phyloP scores from a whole-genome alignment of 176 grass and related monocot species.

The Rhynchospora breviuscula region DNA sequence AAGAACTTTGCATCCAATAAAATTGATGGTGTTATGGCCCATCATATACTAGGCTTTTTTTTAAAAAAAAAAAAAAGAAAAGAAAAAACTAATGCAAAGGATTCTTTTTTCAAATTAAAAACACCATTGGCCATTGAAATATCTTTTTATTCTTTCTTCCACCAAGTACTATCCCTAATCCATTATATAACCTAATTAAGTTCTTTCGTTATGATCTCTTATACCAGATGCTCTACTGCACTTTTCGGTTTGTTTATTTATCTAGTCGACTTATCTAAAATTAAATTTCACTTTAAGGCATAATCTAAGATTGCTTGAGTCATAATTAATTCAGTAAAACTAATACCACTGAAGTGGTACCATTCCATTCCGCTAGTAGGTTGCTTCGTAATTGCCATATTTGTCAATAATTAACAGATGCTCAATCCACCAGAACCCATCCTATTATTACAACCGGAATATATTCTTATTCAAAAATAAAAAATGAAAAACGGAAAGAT shows the following conservation, averaged over 20 bases:
- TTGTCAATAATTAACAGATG: not conserved
- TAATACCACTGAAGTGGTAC: not conserved
- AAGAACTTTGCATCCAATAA: not conserved
- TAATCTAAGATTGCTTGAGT: not conserved
- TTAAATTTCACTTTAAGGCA: not conserved
- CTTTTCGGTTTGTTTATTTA: not conserved
- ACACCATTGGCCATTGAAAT: not conserved
- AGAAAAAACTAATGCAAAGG: no score
- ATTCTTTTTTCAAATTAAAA: not conserved
- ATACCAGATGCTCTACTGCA: not conserved
- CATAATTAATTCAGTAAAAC: not conserved
- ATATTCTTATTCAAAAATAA: not conserved
- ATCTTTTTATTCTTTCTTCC: not conserved
- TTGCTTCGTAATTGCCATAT: not conserved
- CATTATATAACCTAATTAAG: not conserved
- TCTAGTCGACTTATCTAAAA: not conserved
- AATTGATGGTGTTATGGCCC: not conserved
- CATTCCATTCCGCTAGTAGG: not conserved
- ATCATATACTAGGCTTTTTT: not conserved
- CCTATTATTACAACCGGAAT: constrained; percentile 8
- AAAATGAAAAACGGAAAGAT: not conserved
- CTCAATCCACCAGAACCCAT: constrained; percentile 6
- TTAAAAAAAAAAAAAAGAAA: no score
- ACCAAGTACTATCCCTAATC: not conserved
- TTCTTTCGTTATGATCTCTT: not conserved